These are phyloP conservation scores for Erythrophleum ivorense DNA, from an alignment of 331 rosid species.

Conservation along the genomic window DNA sequence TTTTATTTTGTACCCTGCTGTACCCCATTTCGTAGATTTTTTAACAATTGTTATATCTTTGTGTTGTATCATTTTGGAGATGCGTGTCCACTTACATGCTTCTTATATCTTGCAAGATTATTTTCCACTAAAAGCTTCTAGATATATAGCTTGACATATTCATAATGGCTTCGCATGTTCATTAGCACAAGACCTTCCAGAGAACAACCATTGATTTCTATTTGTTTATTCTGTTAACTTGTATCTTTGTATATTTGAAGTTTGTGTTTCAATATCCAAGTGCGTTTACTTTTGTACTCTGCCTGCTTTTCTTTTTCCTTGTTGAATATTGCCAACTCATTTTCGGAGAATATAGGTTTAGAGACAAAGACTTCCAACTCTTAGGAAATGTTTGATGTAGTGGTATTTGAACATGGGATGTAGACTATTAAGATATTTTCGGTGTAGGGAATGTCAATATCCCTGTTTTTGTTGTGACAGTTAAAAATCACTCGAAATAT, in stretches of 20 bases:
- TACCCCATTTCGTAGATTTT: not conserved
- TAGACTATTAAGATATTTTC: not conserved
- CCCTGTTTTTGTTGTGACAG: not conserved
- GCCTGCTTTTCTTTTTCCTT: not conserved
- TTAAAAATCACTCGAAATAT: not conserved
- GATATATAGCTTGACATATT: not conserved
- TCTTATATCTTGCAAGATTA: conserved; percentile 9
- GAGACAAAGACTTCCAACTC: not conserved
- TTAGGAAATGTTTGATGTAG: not conserved
- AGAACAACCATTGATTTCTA: not conserved
- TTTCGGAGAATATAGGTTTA: not conserved
- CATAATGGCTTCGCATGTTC: conserved; percentile 4
- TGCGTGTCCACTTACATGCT: not conserved
- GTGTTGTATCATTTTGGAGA: not conserved
- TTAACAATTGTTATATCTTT: not conserved
- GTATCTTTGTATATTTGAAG: not conserved
- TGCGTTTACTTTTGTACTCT: not conserved
- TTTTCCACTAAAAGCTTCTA: not conserved
- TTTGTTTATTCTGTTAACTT: not conserved
- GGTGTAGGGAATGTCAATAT: conserved; percentile 18
- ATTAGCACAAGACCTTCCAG: not conserved
- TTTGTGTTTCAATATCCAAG: not conserved
- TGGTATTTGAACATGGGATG: not conserved
- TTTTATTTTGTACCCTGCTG: not conserved
- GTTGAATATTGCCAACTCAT: not conserved